Conservation (phyloP, 768 basidiomycete genomes). For the Pleurotus eryngii region DNA sequence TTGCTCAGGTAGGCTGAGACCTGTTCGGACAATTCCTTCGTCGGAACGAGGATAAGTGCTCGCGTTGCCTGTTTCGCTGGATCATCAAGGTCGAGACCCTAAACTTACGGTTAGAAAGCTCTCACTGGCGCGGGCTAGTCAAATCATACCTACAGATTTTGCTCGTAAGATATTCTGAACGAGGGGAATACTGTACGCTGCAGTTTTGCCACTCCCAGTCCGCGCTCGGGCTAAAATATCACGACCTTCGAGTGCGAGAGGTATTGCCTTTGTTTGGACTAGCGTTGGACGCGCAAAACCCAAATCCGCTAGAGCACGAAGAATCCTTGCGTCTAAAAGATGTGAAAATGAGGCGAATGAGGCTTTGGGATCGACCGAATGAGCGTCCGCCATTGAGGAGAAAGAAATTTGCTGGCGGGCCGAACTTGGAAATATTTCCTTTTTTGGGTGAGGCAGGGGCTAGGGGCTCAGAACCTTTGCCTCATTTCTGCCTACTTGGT, state of each 20-base stretch:
- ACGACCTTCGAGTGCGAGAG: slow-evolving; percentile 80
- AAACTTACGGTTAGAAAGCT: neutral
- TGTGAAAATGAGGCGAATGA: slow-evolving; percentile 65
- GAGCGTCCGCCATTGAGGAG: slow-evolving; percentile 39
- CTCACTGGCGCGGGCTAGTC: neutral
- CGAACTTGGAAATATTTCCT: no score
- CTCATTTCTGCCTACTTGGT: no score
- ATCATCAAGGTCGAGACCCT: slow-evolving; percentile 40
- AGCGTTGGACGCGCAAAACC: slow-evolving; percentile 90
- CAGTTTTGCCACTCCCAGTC: slow-evolving; percentile 97
- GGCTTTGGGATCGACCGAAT: slow-evolving; percentile 43
- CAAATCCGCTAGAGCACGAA: slow-evolving; percentile 86
- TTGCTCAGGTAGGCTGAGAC: slow-evolving; percentile 66
- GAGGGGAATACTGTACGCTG: slow-evolving; percentile 90
- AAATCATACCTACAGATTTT: slow-evolving; percentile 61
- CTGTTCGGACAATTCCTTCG: slow-evolving; percentile 90
- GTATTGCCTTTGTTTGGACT: slow-evolving; percentile 90
- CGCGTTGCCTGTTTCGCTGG: slow-evolving; percentile 57
- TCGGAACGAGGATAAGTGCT: slow-evolving; percentile 82
- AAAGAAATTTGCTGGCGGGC: no score
- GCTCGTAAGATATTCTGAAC: slow-evolving; percentile 82
- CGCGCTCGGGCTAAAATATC: slow-evolving; percentile 93
- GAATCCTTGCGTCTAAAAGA: slow-evolving; percentile 78
- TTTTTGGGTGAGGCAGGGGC: no score
- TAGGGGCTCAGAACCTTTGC: no score